Conservation (phyloP, 129 eudicot genomes). For the Scalesia atractyloides region DNA sequence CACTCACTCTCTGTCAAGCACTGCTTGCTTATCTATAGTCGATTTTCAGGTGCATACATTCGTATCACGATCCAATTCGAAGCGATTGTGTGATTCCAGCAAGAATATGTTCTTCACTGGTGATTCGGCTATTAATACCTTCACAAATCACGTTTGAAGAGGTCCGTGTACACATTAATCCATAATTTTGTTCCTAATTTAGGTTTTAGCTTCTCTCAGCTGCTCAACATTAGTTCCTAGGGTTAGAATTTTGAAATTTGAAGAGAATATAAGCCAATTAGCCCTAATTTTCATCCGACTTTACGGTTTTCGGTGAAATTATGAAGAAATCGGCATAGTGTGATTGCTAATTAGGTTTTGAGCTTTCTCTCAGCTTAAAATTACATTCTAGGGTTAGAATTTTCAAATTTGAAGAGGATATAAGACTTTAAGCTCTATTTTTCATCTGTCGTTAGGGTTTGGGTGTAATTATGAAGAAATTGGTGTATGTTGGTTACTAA, state of each 20-base stretch:
- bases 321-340: neutral
- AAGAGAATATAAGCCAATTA: neutral
- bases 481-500: neutral
- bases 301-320: neutral
- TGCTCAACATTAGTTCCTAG: constrained; percentile 13
- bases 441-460: neutral
- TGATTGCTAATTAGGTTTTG: too few species aligned
- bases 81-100: constrained; percentile 1
- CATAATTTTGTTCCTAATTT: neutral
- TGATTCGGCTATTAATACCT: constrained; percentile 3
- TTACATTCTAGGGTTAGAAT: constrained; percentile 19
- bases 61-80: neutral
- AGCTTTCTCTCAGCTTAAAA: neutral
- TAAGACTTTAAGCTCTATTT: neutral
- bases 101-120: neutral
- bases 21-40: too few species aligned
- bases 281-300: neutral
- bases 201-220: too few species aligned
- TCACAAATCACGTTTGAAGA: constrained; percentile 15
- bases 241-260: constrained; percentile 4
- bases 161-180: constrained; percentile 14
- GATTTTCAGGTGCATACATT: too few species aligned
- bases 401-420: neutral
- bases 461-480: neutral
- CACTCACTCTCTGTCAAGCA: too few species aligned